Conservation (phyloP, 1,139 yeast genomes). For the Pichia sp. region DNA sequence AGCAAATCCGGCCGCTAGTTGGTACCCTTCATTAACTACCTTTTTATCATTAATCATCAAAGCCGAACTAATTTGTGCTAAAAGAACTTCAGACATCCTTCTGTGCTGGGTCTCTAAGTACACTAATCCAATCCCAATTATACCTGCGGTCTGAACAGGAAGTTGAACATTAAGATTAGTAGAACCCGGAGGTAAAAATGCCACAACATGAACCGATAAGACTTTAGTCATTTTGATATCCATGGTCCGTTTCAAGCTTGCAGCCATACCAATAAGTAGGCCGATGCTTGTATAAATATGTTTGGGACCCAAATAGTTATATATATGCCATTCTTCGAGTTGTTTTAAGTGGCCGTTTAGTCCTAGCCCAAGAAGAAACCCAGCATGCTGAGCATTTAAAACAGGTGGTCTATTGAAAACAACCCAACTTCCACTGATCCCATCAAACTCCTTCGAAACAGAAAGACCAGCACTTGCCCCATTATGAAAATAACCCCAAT, state of each 20-base stretch:
- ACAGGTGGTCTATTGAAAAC: slow-evolving; percentile 76
- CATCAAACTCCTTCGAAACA: slow-evolving; percentile 63
- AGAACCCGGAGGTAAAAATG: slow-evolving; percentile 86
- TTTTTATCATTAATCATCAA: slow-evolving; percentile 55
- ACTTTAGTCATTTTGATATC: slow-evolving; percentile 86
- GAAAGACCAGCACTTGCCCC: slow-evolving; percentile 88
- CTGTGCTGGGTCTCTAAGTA: slow-evolving; percentile 78
- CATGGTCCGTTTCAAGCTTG: slow-evolving; percentile 80
- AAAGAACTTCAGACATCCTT: slow-evolving; percentile 77
- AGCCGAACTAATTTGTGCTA: slow-evolving; percentile 60
- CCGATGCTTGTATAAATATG: slow-evolving; percentile 85
- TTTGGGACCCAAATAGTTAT: slow-evolving; percentile 88
- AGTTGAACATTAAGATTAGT: slow-evolving; percentile 81
- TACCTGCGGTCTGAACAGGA: slow-evolving; percentile 86
- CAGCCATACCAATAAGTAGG: slow-evolving; percentile 85
- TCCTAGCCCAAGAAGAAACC: slow-evolving; percentile 89
- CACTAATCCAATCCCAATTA: slow-evolving; percentile 83
- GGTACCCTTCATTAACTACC: slow-evolving; percentile 72
- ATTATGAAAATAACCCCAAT: slow-evolving; percentile 91
- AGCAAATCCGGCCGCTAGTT: slow-evolving; percentile 85
- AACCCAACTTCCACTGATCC: slow-evolving; percentile 89
- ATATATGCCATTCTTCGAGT: slow-evolving; percentile 95
- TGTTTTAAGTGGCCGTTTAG: slow-evolving; percentile 80
- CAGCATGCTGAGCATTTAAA: slow-evolving; percentile 83
- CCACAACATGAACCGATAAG: slow-evolving; percentile 88